Percentiles rank a stretch among this genome's conserved stretches.
Evolutionary conservation across 495 filamentous ascomycete species (phyloP).

Genomic region (Hypoxylon intermedium): DNA sequence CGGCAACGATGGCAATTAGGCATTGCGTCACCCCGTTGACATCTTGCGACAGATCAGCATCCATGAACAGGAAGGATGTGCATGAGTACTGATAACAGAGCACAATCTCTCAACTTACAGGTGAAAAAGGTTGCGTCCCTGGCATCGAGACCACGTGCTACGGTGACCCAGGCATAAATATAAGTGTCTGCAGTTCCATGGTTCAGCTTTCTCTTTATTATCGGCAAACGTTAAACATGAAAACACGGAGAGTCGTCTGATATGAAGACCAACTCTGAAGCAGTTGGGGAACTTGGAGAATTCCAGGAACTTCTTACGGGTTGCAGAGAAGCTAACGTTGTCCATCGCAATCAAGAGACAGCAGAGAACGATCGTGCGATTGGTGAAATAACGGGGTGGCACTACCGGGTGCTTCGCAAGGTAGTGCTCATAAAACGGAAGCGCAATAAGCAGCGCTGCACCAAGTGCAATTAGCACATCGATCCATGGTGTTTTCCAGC

Average conservation of each 20-base stretch:
- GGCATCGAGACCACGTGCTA: constrained; percentile 50
- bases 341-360: constrained; percentile 50
- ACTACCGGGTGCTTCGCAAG: constrained; percentile 54
- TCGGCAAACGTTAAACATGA: too few species aligned
- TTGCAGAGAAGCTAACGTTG: constrained; percentile 49
- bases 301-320: constrained; percentile 29
- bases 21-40: constrained; percentile 56
- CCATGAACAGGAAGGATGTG: not conserved
- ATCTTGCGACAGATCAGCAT: constrained; percentile 24
- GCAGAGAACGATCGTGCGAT: constrained; percentile 49
- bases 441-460: constrained; percentile 41
- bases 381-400: constrained; percentile 53
- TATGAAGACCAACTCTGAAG: too few species aligned
- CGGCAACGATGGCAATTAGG: constrained; percentile 50
- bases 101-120: constrained; percentile 18
- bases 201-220: constrained; percentile 1
- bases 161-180: constrained; percentile 55
- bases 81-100: not conserved
- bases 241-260: too few species aligned
- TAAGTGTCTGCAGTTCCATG: constrained; percentile 47
- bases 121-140: constrained; percentile 55
- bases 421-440: constrained; percentile 55
- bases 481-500: constrained; percentile 55
- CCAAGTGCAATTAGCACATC: constrained; percentile 53
- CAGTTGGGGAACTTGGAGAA: too few species aligned